Evolutionary conservation across 2,329 filamentous ascomycete genomes (phyloP), one percentile per base, ranked within the genome.

Genomic region (Stemphylium beticola): DNA sequence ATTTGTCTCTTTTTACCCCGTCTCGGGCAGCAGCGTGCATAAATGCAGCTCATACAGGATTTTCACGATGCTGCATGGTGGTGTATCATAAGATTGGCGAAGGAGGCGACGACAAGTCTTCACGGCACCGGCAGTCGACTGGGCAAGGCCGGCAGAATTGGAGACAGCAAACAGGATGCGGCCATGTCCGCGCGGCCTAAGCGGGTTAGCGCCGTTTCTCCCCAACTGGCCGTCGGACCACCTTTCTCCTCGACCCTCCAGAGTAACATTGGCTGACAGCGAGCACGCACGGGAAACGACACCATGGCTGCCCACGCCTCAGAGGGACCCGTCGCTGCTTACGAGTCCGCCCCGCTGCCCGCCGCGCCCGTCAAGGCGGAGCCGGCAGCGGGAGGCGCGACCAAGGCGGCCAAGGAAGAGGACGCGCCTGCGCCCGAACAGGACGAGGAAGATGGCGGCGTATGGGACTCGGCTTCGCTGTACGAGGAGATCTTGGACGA

Each of bases 401-500:
- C 55, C 42, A 56, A 63, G 47, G 37, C 41, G 47, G 37, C 41
- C 56, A 40, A 47, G 37, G 56, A 58, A 45, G 55, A 59, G 40
- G 61, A 58, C 44, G 61, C 63, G 36, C 33, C 60, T 22, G 52
- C 62, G 8, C 46, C 60, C 46, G 49, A 49, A 20, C 44, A 59
- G 29, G 49, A 58, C 37, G 46, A 55, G 39, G 51, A 62, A 22
- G 66, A 73, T 36, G 71, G 62, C 48, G 65, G 65, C 49, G 57
- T 61, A 26, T 71, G 67, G 70, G 72, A 74, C 49, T 60, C 62
- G 46, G 66, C 65, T 15, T 76, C 70, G 26, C 58, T 69, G 41
- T 71, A 68, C 43, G 73, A 74, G 48, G 68, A 73, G 60, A 71
- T 74, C 12, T 61, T 74, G 22, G 68, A 74, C 52, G 66, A 72